Base-by-base conservation (phyloP, 2,329 filamentous ascomycete genomes). In the Monilinia aucupariae region DNA sequence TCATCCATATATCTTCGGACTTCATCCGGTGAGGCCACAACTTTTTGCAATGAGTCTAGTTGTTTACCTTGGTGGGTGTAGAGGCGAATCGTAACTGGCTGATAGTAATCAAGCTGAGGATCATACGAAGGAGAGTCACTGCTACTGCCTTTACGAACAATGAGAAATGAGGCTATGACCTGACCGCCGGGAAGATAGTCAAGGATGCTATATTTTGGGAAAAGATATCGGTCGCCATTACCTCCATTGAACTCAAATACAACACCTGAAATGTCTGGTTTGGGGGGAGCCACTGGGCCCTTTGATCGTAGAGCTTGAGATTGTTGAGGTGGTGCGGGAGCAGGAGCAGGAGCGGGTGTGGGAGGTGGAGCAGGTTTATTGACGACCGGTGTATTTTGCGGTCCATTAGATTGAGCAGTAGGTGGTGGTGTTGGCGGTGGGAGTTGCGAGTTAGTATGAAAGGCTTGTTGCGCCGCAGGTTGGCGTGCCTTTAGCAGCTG, bases 201-300 rank as follows among this genome's bases (percentile, higher is more conserved):
- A 56, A 93, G 74, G 41, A 93, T 87, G 74, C 87, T 89, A 72
- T 89, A 88, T 68, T 87, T 89, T 2, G 90, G 90, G 67, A 94
- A 92, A 54, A 91, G 77, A 72, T 90, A 92, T 32, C 89, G 83
- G 73, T 93, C 90, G 52, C 88, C 89, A 3, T 79, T 85, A 41
- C 86, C 86, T 53, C 82, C 82, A 6, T 78, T 74, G 73, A 91
- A 90, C 68, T 90, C 87, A 65, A 91, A 83, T 0, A 88, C 83
- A 17, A 89, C 78, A n/a, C 85, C 85, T 1, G 85, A 81, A 50
- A 87, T 81, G 62, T 87, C 86, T 32, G 82, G 82, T 68, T 83
- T 85, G 13, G 75, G 73, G 2, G 79, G 74, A 9, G 80, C 80
- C 2, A 81, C 78, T 1, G 83, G 83, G 0, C 83, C 84, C 68